Evolutionary conservation across 2,329 filamentous ascomycete genomes (phyloP).

Genomic region (Exophiala viscosa): DNA sequence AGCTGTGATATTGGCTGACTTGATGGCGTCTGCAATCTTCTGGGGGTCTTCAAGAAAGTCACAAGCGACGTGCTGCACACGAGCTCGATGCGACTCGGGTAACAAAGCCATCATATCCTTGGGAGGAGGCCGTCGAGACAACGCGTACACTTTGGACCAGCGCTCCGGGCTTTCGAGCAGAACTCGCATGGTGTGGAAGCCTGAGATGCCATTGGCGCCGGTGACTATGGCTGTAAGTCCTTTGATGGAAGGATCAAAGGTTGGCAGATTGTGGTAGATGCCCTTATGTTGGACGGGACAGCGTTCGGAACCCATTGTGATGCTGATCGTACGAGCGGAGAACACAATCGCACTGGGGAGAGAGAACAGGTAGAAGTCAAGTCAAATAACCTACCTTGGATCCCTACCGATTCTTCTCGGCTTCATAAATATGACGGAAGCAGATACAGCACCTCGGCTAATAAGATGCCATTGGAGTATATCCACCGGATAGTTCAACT

Average conservation of each 20-base stretch:
- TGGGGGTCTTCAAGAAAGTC: conserved; percentile 35
- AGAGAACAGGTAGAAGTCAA: neutral
- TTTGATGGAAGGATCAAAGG: conserved; percentile 42
- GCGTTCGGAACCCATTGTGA: conserved; percentile 28
- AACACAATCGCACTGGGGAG: neutral
- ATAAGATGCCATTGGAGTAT: too few species aligned
- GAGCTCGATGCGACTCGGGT: conserved; percentile 34
- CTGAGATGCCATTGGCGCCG: conserved; percentile 54
- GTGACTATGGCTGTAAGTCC: conserved; percentile 51
- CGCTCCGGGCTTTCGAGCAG: conserved; percentile 43
- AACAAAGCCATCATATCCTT: conserved; percentile 32
- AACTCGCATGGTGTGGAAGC: conserved; percentile 50
- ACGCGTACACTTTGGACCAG: conserved; percentile 52
- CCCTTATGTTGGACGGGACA: conserved; percentile 32
- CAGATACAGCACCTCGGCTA: conserved; percentile 1
- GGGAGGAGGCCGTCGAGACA: conserved; percentile 46
- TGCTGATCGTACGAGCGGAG: neutral
- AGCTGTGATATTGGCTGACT: conserved; percentile 17
- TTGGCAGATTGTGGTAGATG: conserved; percentile 51
- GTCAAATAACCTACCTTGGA: neutral
- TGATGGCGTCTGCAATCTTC: conserved; percentile 30
- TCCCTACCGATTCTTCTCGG: too few species aligned
- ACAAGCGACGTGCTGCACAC: conserved; percentile 43
- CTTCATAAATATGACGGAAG: neutral
- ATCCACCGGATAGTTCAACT: too few species aligned